These are phyloP conservation scores for Cupressus sempervirens DNA, from an alignment of 75 land plant species.

Conservation along the genomic window DNA sequence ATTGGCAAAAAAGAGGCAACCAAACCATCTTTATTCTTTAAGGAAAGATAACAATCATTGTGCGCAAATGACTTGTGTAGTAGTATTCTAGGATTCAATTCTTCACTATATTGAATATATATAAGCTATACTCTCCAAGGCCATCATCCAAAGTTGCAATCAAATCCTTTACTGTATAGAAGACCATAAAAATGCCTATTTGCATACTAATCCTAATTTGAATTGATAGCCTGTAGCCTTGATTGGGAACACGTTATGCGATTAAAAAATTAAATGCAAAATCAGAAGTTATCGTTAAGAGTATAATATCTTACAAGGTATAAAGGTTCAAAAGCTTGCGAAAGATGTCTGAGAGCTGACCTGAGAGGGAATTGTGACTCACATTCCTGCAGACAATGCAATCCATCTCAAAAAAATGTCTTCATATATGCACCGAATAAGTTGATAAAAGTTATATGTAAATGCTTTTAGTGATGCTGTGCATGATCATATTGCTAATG, in stretches of 20 bases:
- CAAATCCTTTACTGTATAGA: background rate
- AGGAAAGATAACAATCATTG: background rate
- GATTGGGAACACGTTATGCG: background rate
- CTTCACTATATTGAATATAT: background rate
- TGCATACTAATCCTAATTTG: background rate
- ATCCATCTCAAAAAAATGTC: background rate
- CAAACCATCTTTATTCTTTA: background rate
- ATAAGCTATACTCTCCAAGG: background rate
- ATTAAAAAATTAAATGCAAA: background rate
- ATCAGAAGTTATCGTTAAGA: background rate
- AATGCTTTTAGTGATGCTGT: no score
- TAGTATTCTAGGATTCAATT: background rate
- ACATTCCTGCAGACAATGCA: constrained; percentile 48
- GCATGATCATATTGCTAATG: no score
- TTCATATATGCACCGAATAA: background rate
- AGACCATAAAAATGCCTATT: background rate
- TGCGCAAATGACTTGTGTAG: background rate
- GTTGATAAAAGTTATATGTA: no score
- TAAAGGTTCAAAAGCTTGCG: constrained; percentile 32
- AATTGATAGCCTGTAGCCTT: background rate
- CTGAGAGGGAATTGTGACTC: constrained; percentile 66
- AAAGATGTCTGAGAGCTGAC: constrained; percentile 63
- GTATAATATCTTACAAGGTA: constrained; percentile 46
- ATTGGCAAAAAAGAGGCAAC: background rate
- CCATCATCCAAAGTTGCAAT: background rate